Percentiles rank a stretch among this genome's conserved stretches.
Conservation (phyloP, 2,329 filamentous ascomycete genomes). For the Diaporthe nobilis region DNA sequence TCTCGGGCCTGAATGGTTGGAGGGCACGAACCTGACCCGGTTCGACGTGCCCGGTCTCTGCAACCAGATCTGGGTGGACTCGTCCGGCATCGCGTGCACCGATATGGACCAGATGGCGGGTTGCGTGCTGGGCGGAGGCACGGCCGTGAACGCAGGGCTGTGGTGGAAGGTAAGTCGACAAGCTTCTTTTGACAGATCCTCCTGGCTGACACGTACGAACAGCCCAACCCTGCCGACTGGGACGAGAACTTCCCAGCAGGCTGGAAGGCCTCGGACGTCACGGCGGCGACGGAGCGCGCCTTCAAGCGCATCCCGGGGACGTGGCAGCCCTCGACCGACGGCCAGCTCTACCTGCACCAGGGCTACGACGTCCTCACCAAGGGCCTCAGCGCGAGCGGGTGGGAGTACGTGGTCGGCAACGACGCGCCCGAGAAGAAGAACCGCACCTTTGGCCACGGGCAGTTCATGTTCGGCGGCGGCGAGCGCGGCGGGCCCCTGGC, state of each 20-base stretch:
- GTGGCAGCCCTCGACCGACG: conserved; percentile 75
- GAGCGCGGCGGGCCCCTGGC: conserved; percentile 78
- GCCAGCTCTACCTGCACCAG: conserved; percentile 74
- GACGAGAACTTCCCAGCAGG: conserved; percentile 80
- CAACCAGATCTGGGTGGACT: conserved; percentile 75
- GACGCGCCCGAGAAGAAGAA: conserved; percentile 74
- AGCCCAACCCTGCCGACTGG: conserved; percentile 75
- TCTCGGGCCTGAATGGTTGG: conserved; percentile 70
- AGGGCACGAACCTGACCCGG: conserved; percentile 70
- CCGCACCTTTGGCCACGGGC: conserved; percentile 72
- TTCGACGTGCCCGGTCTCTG: conserved; percentile 77
- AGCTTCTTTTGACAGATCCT: too few relatives aligned
- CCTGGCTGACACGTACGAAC: neutral
- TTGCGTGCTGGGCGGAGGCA: conserved; percentile 74
- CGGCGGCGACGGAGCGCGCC: conserved; percentile 69
- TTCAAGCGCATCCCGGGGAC: conserved; percentile 81
- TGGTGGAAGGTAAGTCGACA: conserved; percentile 74
- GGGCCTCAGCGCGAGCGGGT: conserved; percentile 72
- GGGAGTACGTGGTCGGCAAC: conserved; percentile 72
- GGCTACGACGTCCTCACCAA: conserved; percentile 74
- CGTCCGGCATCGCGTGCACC: conserved; percentile 72
- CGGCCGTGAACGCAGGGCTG: conserved; percentile 73
- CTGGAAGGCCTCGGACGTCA: conserved; percentile 77
- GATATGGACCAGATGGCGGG: conserved; percentile 78
- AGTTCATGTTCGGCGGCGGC: conserved; percentile 77